Conservation (phyloP, 306 rosid species). For the Citrullus colocynthis region DNA sequence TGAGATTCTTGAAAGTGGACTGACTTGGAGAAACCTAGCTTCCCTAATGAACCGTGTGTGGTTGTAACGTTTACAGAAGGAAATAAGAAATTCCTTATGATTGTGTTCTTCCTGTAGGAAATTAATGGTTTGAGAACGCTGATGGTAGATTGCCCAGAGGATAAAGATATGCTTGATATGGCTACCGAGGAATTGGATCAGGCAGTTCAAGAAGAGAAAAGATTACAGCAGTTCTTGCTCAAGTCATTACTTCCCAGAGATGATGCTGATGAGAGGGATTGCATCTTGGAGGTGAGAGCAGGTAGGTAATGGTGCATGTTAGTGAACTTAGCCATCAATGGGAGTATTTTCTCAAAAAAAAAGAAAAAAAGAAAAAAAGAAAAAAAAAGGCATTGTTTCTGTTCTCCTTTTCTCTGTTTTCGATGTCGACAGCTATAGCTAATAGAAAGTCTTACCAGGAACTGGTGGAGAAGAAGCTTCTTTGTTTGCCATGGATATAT, state of each 20-base stretch:
- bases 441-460: constrained; percentile 27
- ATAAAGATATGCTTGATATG: constrained; percentile 78
- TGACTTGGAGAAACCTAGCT: not conserved
- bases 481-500: constrained; percentile 82
- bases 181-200: constrained; percentile 51
- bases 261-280: constrained; percentile 92
- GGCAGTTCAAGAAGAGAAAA: constrained; percentile 47
- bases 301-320: constrained; percentile 54
- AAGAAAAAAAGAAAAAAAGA: not conserved
- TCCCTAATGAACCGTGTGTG: not conserved
- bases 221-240: constrained; percentile 45
- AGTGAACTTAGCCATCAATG: not conserved
- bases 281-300: constrained; percentile 95
- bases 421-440: constrained; percentile 4
- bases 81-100: not conserved
- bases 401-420: not conserved
- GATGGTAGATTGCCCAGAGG: constrained; percentile 54
- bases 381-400: not conserved
- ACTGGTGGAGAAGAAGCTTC: constrained; percentile 96
- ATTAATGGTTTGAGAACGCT: constrained; percentile 55
- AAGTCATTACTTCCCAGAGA: constrained; percentile 82
- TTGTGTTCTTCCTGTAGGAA: constrained; percentile 32
- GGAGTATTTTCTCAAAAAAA: not conserved
- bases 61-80: not conserved
- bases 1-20: not conserved